Evolutionary conservation across 2,329 filamentous ascomycete species (phyloP), one percentile per base, ranked within the genome.

Genomic region (Botrytis galanthina): DNA sequence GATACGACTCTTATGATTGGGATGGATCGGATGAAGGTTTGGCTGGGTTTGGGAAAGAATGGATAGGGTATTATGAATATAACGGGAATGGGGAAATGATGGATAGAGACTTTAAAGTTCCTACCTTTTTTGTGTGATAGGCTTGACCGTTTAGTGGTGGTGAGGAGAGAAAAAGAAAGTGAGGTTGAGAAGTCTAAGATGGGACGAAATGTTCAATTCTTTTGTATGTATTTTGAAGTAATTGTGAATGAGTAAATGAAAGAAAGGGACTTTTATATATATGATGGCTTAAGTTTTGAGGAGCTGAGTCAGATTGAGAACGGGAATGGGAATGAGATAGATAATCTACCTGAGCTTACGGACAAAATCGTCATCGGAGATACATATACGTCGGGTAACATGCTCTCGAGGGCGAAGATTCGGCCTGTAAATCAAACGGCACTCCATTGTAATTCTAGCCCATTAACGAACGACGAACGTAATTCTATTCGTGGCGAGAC

Each of bases 151-250:
- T 57, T 68, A 35, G 26, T 57, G 35, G 26, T 57, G 48, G 48
- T 51, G 66, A 42, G 29, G 26, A 42, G 35, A 32, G 64, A 39
- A 6, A 4, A 68, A 68, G 64, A 57, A 29, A 29, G 35, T 57
- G 48, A 42, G 12, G 37, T 42, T 57, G 6, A 12, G 35, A 54
- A 57, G 35, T 42, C n/a, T 42, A 37, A 57, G 66, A 68, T 42
- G 66, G 35, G 66, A 68, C 26, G 66, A 68, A n/a, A 57, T 54
- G 35, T 68, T 57, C 66, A 35, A 68, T 68, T 68, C 66, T 68
- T 68, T 29, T 68, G 66, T 68, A 68, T 68, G 46, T 68, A 68
- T 68, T 68, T 68, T 68, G 66, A 68, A 68, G 54, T 68, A 68
- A 42, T 68, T 42, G 48, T 68, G 66, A 57, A 57, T 32, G 48